Conservation (phyloP, 2,329 filamentous ascomycete species). For the Acephala macrosclerotiorum region DNA sequence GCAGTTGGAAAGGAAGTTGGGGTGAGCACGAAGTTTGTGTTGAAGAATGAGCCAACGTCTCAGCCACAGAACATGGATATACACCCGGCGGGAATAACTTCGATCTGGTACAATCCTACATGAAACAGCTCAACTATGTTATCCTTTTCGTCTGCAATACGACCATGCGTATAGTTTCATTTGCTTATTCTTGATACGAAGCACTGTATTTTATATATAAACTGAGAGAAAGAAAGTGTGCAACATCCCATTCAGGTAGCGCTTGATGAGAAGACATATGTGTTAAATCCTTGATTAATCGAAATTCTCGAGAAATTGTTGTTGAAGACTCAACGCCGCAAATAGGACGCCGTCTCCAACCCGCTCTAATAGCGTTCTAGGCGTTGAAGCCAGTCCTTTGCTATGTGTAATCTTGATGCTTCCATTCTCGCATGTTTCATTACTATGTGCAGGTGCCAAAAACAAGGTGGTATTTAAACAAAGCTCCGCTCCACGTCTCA, state of each 20-base stretch:
- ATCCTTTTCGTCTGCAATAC: not conserved
- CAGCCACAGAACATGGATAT: not conserved
- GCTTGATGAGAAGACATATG: not conserved
- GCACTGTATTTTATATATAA: not conserved
- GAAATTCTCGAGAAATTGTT: not conserved
- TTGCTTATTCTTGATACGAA: not conserved
- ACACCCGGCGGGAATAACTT: not conserved
- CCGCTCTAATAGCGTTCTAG: slow-evolving; percentile 13
- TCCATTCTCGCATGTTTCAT: slow-evolving; percentile 5
- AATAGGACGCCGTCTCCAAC: not conserved
- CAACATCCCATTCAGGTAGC: too few species aligned
- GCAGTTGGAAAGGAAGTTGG: not conserved
- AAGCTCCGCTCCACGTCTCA: not conserved
- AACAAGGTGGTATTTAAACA: slow-evolving; percentile 16
- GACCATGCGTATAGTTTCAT: not conserved
- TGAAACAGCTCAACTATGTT: not conserved
- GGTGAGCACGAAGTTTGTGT: slow-evolving; percentile 2
- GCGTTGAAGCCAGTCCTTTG: slow-evolving; percentile 28
- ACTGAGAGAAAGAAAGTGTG: not conserved
- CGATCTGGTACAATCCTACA: too few species aligned
- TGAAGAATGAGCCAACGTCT: not conserved
- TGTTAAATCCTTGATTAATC: not conserved
- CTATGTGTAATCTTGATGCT: not conserved
- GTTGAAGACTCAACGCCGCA: slow-evolving; percentile 25
- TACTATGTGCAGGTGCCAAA: slow-evolving; percentile 24